These are phyloP conservation scores for Amaranthus palmeri DNA, from an alignment of 148 eudicot genomes.

Conservation along the genomic window DNA sequence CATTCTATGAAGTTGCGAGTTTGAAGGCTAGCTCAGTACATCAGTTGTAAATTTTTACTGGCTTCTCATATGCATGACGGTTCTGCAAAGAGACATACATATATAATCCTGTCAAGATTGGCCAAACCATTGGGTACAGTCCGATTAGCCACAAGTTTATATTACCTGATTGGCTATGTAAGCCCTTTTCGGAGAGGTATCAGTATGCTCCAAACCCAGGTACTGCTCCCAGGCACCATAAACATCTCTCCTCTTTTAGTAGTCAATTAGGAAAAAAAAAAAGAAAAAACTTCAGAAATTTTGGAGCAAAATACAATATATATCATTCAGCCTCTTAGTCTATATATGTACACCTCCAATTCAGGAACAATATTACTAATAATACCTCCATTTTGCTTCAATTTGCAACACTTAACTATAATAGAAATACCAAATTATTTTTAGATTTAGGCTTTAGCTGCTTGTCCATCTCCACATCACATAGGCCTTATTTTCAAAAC, in stretches of 20 bases:
- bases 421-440: too few relatives aligned
- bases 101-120: neutral
- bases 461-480: too few relatives aligned
- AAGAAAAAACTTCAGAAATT: neutral
- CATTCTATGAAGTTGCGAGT: conserved; percentile 1
- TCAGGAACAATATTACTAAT: too few relatives aligned
- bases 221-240: conserved; percentile 96
- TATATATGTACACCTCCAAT: too few relatives aligned
- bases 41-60: conserved; percentile 86
- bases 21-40: neutral
- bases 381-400: too few relatives aligned
- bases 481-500: too few relatives aligned
- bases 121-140: neutral
- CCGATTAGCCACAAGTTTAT: neutral
- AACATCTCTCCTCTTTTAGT: conserved; percentile 56
- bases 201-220: conserved; percentile 90
- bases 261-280: neutral
- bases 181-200: conserved; percentile 64
- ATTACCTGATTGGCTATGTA: conserved; percentile 65
- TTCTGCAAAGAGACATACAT: conserved; percentile 50
- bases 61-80: conserved; percentile 83
- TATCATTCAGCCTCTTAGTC: too few relatives aligned
- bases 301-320: neutral
- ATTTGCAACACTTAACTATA: too few relatives aligned
- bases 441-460: too few relatives aligned